Evolutionary conservation across 768 basidiomycete species (phyloP), one percentile per base, ranked within the genome.

Genomic region (Phylloporus rhodoxanthus): DNA sequence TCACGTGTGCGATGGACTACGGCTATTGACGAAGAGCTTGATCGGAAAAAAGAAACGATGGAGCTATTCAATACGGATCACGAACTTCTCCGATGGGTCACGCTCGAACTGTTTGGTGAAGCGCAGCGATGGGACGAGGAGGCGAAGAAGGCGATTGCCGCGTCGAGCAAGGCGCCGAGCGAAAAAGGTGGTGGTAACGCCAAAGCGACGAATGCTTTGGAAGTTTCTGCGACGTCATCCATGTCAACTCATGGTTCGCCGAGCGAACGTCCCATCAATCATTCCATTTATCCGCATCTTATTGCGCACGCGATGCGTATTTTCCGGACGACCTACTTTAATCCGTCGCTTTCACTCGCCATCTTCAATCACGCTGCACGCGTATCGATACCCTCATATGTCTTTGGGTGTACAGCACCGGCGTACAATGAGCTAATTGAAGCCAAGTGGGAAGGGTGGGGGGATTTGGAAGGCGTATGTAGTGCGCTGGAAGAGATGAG

Each of bases 391-490:
- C 75, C 83, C 4, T 91, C 87, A 5, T 97, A 90, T 65, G 85
- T 94, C 26, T 84, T 85, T 58, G 94, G 93, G 2, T 97, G 94
- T 67, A 86, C 89, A 9, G 87, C 92, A 0, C 76, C 76, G 9
- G 87, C 85, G 1, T 96, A 95, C 68, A 91, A 93, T 66, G 91
- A 95, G 63, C 75, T 93, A 17, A 79, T 97, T 23, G 74, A 80
- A 59, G 91, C 87, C n/a, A 80, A 81, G 17, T 97, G 94, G 94
- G 68, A 72, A 8, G 80, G 76, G 48, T 90, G 94, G 72, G 79
- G 79, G n/a, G 91, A 95, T 69, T 69, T 93, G 30, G 75, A 77
- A 40, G 88, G 86, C 23, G 83, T 92, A 0, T 78, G 78, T 45
- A 76, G 79, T 17, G 80, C 84, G 5, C 67, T 95, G 15, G 76